Evolutionary conservation across 148 eudicot species (phyloP).

Genomic region (Drosera capensis): DNA sequence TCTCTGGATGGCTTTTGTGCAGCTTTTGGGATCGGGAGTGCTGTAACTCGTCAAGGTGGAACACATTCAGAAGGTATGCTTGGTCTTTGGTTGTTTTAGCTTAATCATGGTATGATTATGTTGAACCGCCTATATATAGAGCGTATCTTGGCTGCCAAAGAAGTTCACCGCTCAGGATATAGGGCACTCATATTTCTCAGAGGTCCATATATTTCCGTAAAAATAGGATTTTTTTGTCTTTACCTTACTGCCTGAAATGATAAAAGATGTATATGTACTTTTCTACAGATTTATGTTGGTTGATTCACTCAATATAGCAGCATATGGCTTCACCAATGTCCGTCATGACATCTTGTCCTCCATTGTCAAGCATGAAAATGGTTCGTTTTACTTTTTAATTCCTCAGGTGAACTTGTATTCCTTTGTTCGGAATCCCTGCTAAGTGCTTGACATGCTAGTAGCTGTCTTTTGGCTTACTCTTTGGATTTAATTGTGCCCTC

Average conservation of each 20-base stretch:
- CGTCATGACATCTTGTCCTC: slow-evolving; percentile 32
- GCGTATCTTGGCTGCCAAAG: no score
- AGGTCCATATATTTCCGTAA: no score
- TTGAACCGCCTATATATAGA: no score
- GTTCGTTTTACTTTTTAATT: slow-evolving; percentile 56
- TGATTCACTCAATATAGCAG: slow-evolving; percentile 39
- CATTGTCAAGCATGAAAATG: slow-evolving; percentile 29
- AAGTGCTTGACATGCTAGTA: slow-evolving; percentile 1
- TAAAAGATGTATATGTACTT: slow-evolving; percentile 10
- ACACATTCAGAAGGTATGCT: slow-evolving; percentile 39
- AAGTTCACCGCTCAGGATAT: no score
- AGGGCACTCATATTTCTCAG: no score
- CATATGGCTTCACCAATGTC: slow-evolving; percentile 65
- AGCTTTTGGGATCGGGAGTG: slow-evolving; percentile 73
- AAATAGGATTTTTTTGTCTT: no score
- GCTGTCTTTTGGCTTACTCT: no score
- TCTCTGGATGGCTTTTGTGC: slow-evolving; percentile 28
- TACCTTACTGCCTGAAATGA: slow-evolving; percentile 5
- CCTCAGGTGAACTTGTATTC: slow-evolving; percentile 58
- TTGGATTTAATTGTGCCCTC: no score
- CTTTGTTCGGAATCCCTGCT: slow-evolving; percentile 15
- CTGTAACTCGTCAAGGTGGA: slow-evolving; percentile 24
- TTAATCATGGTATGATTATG: no score
- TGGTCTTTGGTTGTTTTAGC: no score
- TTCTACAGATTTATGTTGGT: slow-evolving; percentile 55